Base-by-base conservation (phyloP, 1,139 yeast species). In the Kurtzmaniella quercitrusa region DNA sequence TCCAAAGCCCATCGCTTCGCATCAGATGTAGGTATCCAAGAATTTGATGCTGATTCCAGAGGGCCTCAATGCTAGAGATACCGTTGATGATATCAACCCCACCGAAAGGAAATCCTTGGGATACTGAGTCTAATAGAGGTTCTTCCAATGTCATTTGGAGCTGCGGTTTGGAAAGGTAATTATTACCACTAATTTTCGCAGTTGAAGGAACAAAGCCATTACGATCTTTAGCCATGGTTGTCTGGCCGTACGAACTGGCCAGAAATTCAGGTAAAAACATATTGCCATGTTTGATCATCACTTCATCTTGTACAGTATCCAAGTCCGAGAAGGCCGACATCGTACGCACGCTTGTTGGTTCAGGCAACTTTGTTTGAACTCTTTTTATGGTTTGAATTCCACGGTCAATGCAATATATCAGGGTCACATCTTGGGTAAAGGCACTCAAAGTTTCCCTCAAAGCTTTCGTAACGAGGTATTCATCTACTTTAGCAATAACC, bases 41-140 rank as follows among this genome's bases (percentile, higher is more conserved):
- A 3, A 72, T 47, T 47, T 72, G 78, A n/a, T 63, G 56, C 45
- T 71, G 78, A 51, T 72, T 71, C 33, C 68, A 21, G 5, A 68
- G 42, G 0, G 58, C 57, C 43, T 60, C 68, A 35, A 59, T 55
- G 14, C 54, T 53, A n/a, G 48, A 46, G 19, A 59, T 46, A 0
- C 59, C 54, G 39, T 56, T 54, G 12, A 55, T 36, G 17, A 67
- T 48, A 16, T 59, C 52, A 6, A 62, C 65, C 40, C 50, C 54
- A 2, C 76, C 77, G 23, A 44, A 38, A 1, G 52, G 44, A n/a
- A 66, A 45, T 0, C 76, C 77, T 30, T 40, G 19, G 47, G 42
- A 1, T 63, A 53, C 7, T 57, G 41, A 32, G 17, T 23, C 36
- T n/a, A 33, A 39, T 11, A 17, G 11, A 9, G 21, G 28, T 3